Evolutionary conservation across 2,329 filamentous ascomycete species (phyloP), one percentile per base, ranked within the genome.

Genomic region (Fusarium sp.): DNA sequence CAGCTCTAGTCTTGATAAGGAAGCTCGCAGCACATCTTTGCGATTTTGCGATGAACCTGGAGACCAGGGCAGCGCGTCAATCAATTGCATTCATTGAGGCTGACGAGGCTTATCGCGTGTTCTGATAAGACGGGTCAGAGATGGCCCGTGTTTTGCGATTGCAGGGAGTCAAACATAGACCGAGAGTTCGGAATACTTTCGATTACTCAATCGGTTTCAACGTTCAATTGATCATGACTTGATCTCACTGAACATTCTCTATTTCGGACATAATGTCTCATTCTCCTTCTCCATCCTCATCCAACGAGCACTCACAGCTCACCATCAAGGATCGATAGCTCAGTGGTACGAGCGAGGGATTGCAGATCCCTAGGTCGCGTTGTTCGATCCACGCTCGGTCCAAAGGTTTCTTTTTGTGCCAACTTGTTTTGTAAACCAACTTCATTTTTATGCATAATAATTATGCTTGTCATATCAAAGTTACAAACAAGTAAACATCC

Each of bases 321-420:
- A 5, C 4, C 1, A 7, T 22, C 22, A 45, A 56, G 70, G 70
- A 72, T 73, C 70, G 70, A 72, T 72, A 72, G 70, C 70, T 72
- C 70, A 72, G 70, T 73, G 70, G 66, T 72, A 72, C 47, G 70
- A 72, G 70, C 70, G 70, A 73, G 70, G 70, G 70, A 72, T 71
- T 72, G 70, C 70, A 72, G 70, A 72, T 72, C 70, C 70, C 70
- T 73, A 72, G 70, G 70, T 72, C 70, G 70, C 70, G 70, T 72
- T 72, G 70, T 72, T 72, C 70, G 61, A 72, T 72, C 70, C 70
- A 72, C 70, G 70, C 70, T 72, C 70, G 70, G 70, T 72, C 70
- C 70, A 9, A 7, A 2, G 0, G 0, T 13, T 28, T 12, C 1
- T 26, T 70, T 70, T 70, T 65, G 16, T 10, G 5, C 4, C 12